Evolutionary conservation across 2,329 filamentous ascomycete species (phyloP).

Genomic region (Byssoonygena ceratinophila): DNA sequence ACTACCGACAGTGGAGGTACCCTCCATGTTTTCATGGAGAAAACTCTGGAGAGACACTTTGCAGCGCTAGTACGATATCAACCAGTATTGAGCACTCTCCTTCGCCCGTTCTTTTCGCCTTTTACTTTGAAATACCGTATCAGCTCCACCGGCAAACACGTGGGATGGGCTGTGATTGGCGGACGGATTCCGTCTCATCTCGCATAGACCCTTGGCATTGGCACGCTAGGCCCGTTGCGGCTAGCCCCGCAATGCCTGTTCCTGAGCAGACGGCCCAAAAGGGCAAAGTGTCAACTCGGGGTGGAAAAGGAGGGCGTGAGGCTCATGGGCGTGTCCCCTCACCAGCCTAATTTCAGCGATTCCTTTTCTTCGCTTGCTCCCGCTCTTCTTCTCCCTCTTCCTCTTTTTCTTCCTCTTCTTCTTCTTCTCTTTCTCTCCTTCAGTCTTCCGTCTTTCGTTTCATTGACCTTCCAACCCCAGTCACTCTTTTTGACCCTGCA

Average conservation of each 20-base stretch:
- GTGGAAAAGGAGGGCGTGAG: not conserved
- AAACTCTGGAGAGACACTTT: no score
- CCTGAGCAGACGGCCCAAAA: not conserved
- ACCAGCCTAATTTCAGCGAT: slow-evolving; percentile 5
- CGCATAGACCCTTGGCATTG: slow-evolving; percentile 6
- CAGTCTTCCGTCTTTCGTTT: slow-evolving; percentile 13
- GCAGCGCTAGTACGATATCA: not conserved
- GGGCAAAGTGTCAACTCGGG: slow-evolving; percentile 8
- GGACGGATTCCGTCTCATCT: slow-evolving; percentile 1
- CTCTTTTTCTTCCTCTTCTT: slow-evolving; percentile 14
- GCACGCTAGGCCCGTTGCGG: not conserved
- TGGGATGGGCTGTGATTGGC: slow-evolving; percentile 12
- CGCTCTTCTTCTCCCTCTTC: slow-evolving; percentile 12
- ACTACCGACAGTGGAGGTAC: no score
- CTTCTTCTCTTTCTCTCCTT: slow-evolving; percentile 12
- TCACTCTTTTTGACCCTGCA: slow-evolving; percentile 21
- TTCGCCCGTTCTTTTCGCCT: no score
- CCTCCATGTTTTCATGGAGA: no score
- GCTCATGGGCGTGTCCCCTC: slow-evolving; percentile 3
- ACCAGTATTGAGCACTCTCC: not conserved
- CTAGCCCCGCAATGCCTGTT: not conserved
- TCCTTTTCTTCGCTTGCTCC: slow-evolving; percentile 14
- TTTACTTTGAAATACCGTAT: slow-evolving; percentile 1
- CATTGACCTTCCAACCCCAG: slow-evolving; percentile 15
- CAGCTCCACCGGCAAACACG: slow-evolving; percentile 7